Percentiles rank a stretch among this genome's conserved stretches.
These are phyloP conservation scores for Apiotrichum veenhuisii DNA, from an alignment of 1,284 basidiomycete genomes.

Conservation along the genomic window DNA sequence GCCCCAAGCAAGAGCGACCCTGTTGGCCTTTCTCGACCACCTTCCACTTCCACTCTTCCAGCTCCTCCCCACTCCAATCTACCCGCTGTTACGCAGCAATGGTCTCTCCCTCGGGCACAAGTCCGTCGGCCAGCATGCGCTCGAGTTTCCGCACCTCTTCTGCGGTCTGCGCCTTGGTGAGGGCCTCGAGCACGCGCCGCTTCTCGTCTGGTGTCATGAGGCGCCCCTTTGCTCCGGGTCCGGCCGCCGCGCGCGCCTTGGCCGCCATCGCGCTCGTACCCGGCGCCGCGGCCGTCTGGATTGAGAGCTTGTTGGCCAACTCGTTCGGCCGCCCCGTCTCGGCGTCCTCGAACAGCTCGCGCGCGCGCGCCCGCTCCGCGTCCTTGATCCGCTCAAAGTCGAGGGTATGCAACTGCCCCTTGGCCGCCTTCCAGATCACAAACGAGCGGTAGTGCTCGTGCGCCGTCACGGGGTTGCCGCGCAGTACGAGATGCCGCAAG, in stretches of 20 bases:
- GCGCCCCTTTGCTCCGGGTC: constrained; percentile 56
- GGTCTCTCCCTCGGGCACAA: constrained; percentile 58
- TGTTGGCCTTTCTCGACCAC: too few species aligned
- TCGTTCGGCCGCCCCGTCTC: constrained; percentile 68
- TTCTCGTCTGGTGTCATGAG: constrained; percentile 91
- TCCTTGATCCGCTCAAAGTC: constrained; percentile 97
- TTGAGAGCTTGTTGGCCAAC: constrained; percentile 71
- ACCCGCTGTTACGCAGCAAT: constrained; percentile 12
- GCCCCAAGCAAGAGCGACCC: too few species aligned
- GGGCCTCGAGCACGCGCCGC: constrained; percentile 81
- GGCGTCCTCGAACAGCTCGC: constrained; percentile 69
- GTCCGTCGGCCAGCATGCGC: constrained; percentile 79
- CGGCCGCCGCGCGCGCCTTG: constrained; percentile 56
- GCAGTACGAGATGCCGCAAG: constrained; percentile 75
- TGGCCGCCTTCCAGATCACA: constrained; percentile 56
- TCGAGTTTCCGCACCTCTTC: constrained; percentile 87
- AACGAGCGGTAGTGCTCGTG: constrained; percentile 97
- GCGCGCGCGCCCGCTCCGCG: constrained; percentile 72
- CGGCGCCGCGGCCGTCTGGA: constrained; percentile 60
- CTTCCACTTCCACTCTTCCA: too few species aligned
- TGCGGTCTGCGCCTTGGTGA: constrained; percentile 81
- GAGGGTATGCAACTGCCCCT: constrained; percentile 72
- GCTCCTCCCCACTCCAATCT: neutral
- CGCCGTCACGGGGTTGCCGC: constrained; percentile 87
- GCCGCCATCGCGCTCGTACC: constrained; percentile 55